phyloP scores from a whole-genome alignment of 2,329 filamentous ascomycete species.

The Thielaviopsis ethacetica region DNA sequence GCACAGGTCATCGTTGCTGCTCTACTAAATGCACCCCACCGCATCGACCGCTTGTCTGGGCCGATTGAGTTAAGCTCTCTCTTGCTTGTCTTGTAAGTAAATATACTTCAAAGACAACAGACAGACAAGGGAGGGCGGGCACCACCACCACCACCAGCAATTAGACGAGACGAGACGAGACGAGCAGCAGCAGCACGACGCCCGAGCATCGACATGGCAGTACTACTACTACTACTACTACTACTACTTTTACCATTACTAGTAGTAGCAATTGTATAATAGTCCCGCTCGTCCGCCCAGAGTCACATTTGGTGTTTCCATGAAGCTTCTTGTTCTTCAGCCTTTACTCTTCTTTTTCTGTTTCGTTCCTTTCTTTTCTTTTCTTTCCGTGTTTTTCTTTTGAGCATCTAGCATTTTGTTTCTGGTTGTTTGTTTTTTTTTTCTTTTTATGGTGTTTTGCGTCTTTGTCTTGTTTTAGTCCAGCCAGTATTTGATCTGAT shows the following conservation, averaged over 20 bases:
- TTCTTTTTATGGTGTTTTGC: background rate
- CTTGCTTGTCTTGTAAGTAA: no score
- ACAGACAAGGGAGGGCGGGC: no score
- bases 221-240: no score
- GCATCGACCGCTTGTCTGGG: background rate
- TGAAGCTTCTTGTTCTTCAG: background rate
- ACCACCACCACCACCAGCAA: no score
- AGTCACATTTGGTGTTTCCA: background rate
- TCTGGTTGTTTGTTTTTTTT: background rate
- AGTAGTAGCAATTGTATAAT: no score
- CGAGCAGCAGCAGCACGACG: no score
- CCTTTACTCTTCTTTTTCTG: background rate
- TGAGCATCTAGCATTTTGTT: background rate
- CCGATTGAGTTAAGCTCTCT: slow-evolving; percentile 6
- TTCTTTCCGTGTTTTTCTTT: background rate
- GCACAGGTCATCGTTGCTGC: background rate
- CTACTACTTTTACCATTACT: no score
- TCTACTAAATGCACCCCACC: background rate
- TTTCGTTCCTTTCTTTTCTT: background rate
- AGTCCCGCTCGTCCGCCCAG: background rate
- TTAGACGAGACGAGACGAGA: background rate
- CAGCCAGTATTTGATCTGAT: background rate
- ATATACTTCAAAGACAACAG: no score
- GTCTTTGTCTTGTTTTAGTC: background rate
- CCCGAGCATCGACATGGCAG: background rate